These are phyloP conservation scores for Vanderwaltozyma tropicalis DNA, from an alignment of 805 yeast species.

Conservation along the genomic window DNA sequence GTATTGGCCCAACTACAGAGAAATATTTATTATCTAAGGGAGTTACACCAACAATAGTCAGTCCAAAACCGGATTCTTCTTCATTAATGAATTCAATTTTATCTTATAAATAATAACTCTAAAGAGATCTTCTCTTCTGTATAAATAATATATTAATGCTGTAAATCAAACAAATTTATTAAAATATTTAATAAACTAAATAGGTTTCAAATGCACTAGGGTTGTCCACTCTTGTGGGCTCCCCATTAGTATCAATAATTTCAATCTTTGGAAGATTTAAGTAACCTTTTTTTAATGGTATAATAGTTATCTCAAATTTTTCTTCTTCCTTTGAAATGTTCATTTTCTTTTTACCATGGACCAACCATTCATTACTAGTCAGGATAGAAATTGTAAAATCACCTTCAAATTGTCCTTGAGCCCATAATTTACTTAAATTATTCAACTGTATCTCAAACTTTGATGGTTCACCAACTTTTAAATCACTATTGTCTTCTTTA, in stretches of 20 bases:
- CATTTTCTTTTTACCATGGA: constrained; percentile 60
- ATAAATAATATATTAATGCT: background rate
- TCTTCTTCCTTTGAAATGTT: constrained; percentile 33
- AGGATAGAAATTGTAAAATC: constrained; percentile 38
- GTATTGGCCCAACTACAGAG: constrained; percentile 90
- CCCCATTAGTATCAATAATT: constrained; percentile 30
- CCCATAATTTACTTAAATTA: constrained; percentile 18
- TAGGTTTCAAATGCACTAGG: constrained; percentile 60
- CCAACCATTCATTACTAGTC: constrained; percentile 63
- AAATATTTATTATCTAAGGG: constrained; percentile 43
- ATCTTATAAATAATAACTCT: background rate
- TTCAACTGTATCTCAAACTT: constrained; percentile 10
- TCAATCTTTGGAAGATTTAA: constrained; percentile 54
- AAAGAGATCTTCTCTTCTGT: background rate
- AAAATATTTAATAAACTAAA: constrained; percentile 52
- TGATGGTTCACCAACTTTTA: constrained; percentile 15
- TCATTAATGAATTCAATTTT: constrained; percentile 33
- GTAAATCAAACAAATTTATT: too few relatives aligned
- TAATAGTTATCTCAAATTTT: constrained; percentile 36
- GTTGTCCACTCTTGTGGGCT: constrained; percentile 49
- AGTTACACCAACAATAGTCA: constrained; percentile 50
- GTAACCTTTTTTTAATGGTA: constrained; percentile 73
- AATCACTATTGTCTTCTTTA: background rate
- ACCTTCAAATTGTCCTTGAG: background rate
- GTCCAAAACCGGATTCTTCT: constrained; percentile 62